Conservation (phyloP, 441 rosid genomes). For the Jatropha multifida region DNA sequence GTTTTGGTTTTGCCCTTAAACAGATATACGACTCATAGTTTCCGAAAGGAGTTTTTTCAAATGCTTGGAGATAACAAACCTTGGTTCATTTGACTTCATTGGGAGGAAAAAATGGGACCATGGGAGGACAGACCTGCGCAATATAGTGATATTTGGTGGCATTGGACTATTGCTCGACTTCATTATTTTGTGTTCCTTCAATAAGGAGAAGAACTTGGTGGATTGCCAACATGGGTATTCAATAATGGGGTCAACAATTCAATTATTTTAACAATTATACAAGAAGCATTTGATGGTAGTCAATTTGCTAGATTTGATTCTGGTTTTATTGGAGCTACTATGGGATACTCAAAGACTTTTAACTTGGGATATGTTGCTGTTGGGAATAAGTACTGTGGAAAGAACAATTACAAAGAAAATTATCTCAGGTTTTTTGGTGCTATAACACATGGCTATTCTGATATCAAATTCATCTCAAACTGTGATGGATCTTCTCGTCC, state of each 20-base stretch:
- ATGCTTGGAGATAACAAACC: constrained; percentile 74
- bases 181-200: constrained; percentile 82
- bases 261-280: constrained; percentile 4
- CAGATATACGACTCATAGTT: constrained; percentile 88
- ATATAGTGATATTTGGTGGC: constrained; percentile 88
- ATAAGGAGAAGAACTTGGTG: constrained; percentile 77
- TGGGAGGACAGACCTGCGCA: constrained; percentile 98
- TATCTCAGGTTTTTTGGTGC: constrained; percentile 78
- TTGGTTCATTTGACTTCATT: constrained; percentile 80
- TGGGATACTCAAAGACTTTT: constrained; percentile 88
- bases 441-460: constrained; percentile 65
- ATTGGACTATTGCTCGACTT: constrained; percentile 94
- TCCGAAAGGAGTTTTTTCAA: constrained; percentile 63
- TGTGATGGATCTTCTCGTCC: constrained; percentile 73
- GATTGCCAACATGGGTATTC: constrained; percentile 82
- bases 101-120: constrained; percentile 86
- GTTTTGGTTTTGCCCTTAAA: constrained; percentile 82
- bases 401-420: constrained; percentile 80
- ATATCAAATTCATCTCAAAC: constrained; percentile 73
- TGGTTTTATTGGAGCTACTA: constrained; percentile 62
- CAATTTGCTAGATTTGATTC: constrained; percentile 80
- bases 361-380: constrained; percentile 81
- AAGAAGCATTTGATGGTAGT: constrained; percentile 93
- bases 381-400: constrained; percentile 84
- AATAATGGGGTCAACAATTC: constrained; percentile 43